Evolutionary conservation across 2,329 filamentous ascomycete species (phyloP).

Genomic region (Didymella pinodella): DNA sequence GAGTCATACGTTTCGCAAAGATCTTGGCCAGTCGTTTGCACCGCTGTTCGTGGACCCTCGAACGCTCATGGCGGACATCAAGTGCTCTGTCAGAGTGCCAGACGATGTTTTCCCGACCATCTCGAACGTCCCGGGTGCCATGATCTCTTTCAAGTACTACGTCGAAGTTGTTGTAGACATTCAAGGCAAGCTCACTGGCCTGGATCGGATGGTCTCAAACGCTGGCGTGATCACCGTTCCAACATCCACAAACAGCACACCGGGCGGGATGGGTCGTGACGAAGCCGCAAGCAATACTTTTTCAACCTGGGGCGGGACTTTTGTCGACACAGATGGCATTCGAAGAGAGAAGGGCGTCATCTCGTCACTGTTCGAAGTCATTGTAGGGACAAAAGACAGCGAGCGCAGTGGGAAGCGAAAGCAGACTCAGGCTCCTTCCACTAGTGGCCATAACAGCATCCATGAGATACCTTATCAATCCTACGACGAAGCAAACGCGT

Average conservation of each 20-base stretch:
- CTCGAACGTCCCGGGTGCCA: constrained; percentile 83
- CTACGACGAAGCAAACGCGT: constrained; percentile 24
- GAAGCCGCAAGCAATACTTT: constrained; percentile 56
- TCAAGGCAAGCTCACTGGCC: constrained; percentile 82
- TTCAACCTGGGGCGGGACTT: constrained; percentile 68
- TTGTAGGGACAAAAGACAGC: constrained; percentile 86
- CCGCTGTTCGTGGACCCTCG: constrained; percentile 86
- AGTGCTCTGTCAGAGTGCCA: constrained; percentile 82
- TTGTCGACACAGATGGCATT: constrained; percentile 87
- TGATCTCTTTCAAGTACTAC: constrained; percentile 95
- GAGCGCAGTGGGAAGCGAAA: constrained; percentile 60
- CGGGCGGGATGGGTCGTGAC: constrained; percentile 37
- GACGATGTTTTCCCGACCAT: constrained; percentile 95
- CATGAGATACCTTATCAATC: constrained; percentile 35
- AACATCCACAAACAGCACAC: constrained; percentile 53
- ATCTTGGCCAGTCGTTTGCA: constrained; percentile 86
- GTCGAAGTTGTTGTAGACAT: constrained; percentile 93
- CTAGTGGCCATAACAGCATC: constrained; percentile 25
- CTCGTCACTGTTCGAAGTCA: constrained; percentile 81
- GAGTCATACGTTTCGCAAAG: constrained; percentile 93
- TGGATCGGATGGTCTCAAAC: constrained; percentile 70
- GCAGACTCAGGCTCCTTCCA: constrained; percentile 32
- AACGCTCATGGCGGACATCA: constrained; percentile 80
- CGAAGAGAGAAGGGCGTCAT: constrained; percentile 92
- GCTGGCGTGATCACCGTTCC: constrained; percentile 60